Base-by-base conservation (phyloP, 129 eudicot species). In the Sambucus nigra region DNA sequence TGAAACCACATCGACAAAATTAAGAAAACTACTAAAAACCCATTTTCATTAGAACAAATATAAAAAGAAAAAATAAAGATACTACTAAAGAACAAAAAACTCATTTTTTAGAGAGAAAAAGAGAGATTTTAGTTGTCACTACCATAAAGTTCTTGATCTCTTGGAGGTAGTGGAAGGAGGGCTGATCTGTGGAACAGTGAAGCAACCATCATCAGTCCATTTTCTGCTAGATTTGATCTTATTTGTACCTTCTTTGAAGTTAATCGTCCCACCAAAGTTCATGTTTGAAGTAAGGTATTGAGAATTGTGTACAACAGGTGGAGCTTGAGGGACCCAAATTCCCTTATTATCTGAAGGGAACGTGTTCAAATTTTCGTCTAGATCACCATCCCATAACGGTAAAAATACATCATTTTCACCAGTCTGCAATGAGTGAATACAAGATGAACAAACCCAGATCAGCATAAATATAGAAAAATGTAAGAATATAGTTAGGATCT, bases 281-380 rank as follows among this genome's bases (percentile, higher is more conserved):
- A 69, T 63, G 33, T 51, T 51, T 47, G 72, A 59, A 27, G 59
- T 14, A 50, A 65, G 42, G 46, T 17, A 25, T 65, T 69, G 63
- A 32, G 73, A 20, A 19, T 47, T 60, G 42, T 51, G 25, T 20
- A 38, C 3, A n/a, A 51, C 12, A 27, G 56, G 63, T 22, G 86
- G 75, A 25, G 78, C 84, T 58, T 80, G 88, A 27, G 95, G 97
- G 24, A 78, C 93, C 87, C 92, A 75, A 26, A 73, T 16, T 35
- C 82, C 87, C 66, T 47, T 66, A 20, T 63, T 72, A 53, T 70
- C 74, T 21, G 82, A 16, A 8, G 80, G 50, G 27, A 74, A 52
- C 32, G 42, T 54, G 25, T 56, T 60, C 45, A 68, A 32, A 39
- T 62, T 71, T 31, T 62, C 69, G 55, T 75, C 70, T 22, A 61